Conservation (phyloP, 1,139 yeast species). For the Blastobotrys indianensis region DNA sequence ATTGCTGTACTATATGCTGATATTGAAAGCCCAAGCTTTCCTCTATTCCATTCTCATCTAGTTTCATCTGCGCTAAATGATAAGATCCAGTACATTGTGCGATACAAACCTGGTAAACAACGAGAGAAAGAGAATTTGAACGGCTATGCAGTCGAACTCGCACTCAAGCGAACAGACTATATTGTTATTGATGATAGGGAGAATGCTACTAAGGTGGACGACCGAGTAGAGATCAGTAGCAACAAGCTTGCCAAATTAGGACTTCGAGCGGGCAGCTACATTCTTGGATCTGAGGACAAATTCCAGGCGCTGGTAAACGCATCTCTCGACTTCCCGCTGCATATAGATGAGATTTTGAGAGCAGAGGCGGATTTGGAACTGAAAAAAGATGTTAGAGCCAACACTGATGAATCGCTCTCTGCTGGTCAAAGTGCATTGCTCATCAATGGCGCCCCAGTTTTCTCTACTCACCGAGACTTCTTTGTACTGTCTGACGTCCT, state of each 20-base stretch:
- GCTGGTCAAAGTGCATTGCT: constrained; percentile 34
- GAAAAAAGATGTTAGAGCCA: constrained; percentile 22
- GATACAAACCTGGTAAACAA: constrained; percentile 48
- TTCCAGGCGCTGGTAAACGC: constrained; percentile 31
- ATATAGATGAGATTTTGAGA: constrained; percentile 24
- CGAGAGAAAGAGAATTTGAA: constrained; percentile 35
- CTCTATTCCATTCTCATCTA: constrained; percentile 52
- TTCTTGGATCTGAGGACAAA: constrained; percentile 26
- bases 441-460: constrained; percentile 35
- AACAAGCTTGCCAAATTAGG: constrained; percentile 31
- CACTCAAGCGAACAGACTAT: constrained; percentile 59
- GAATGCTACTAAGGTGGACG: constrained; percentile 12
- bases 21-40: constrained; percentile 44
- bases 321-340: constrained; percentile 34
- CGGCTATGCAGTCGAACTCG: constrained; percentile 65
- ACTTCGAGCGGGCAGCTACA: constrained; percentile 29
- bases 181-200: constrained; percentile 58
- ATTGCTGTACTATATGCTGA: constrained; percentile 47
- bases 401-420: constrained; percentile 18
- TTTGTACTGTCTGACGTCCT: constrained; percentile 30
- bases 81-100: constrained; percentile 67
- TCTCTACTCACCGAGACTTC: constrained; percentile 24
- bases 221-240: constrained; percentile 23
- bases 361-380: constrained; percentile 20
- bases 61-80: constrained; percentile 56